Evolutionary conservation across 495 filamentous ascomycete genomes (phyloP).

Genomic region (Neohortaea acidophila): DNA sequence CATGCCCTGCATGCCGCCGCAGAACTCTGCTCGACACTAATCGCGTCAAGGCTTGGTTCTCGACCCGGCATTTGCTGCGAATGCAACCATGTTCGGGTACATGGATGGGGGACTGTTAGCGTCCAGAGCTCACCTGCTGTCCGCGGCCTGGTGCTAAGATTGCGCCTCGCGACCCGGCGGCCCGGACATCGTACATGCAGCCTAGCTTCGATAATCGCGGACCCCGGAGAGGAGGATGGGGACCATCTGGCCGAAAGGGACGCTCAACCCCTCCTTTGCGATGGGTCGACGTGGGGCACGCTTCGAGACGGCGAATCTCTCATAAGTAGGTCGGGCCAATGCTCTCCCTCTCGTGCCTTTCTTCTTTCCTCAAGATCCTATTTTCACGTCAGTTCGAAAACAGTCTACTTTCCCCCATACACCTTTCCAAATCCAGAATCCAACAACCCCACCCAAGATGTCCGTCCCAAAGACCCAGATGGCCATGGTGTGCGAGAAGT

Average conservation of each 20-base stretch:
- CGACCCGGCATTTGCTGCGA: too few relatives aligned
- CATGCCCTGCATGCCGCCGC: conserved; percentile 1
- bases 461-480: conserved; percentile 58
- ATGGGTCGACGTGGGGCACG: conserved; percentile 1
- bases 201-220: too few relatives aligned
- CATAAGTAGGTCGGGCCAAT: not conserved
- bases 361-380: not conserved
- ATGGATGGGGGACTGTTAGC: too few relatives aligned
- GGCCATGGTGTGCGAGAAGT: conserved; percentile 74
- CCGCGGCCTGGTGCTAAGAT: too few relatives aligned
- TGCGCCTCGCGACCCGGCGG: too few relatives aligned
- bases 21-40: too few relatives aligned
- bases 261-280: conserved; percentile 1
- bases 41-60: not conserved
- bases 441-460: conserved; percentile 12
- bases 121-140: too few relatives aligned
- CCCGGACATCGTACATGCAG: too few relatives aligned
- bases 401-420: not conserved
- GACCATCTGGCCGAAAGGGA: conserved; percentile 5
- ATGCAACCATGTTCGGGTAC: too few relatives aligned
- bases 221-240: too few relatives aligned
- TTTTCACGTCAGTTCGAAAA: not conserved
- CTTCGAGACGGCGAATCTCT: not conserved
- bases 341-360: not conserved
- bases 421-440: not conserved